A percentile compares a stretch with the other conserved stretches of the same genome.
Conservation (phyloP, 2,329 filamentous ascomycete genomes). For the Gaeumannomyces sp. region DNA sequence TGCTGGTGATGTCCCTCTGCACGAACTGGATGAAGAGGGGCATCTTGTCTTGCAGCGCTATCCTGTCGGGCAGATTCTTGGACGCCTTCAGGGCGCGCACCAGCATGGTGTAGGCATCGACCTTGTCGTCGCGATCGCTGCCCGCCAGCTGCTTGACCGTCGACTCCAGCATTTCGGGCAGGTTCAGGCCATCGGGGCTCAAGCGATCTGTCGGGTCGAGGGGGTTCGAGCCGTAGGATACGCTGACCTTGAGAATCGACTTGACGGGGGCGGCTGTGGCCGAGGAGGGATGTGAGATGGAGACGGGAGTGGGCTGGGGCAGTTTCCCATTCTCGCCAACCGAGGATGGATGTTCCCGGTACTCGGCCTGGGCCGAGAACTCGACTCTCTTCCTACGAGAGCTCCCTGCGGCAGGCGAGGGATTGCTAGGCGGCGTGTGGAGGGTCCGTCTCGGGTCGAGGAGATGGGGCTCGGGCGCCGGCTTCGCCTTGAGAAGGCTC, state of each 20-base stretch:
- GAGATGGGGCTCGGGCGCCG: constrained; percentile 25
- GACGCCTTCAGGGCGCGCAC: constrained; percentile 72
- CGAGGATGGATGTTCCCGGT: constrained; percentile 45
- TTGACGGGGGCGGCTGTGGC: constrained; percentile 42
- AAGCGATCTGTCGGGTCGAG: constrained; percentile 36
- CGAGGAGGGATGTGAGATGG: constrained; percentile 22
- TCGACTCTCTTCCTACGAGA: constrained; percentile 49
- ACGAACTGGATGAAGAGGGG: constrained; percentile 74
- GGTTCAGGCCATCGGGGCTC: constrained; percentile 44
- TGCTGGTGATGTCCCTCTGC: constrained; percentile 67
- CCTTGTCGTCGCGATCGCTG: constrained; percentile 61
- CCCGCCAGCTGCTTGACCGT: constrained; percentile 75
- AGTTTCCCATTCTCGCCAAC: constrained; percentile 30
- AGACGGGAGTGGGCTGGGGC: constrained; percentile 35
- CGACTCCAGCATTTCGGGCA: constrained; percentile 79
- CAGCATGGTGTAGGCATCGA: constrained; percentile 84
- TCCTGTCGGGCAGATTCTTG: constrained; percentile 70
- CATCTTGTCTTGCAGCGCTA: constrained; percentile 70
- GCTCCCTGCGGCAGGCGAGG: constrained; percentile 36
- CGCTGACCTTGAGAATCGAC: constrained; percentile 71
- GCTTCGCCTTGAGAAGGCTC: constrained; percentile 26
- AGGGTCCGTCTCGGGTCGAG: constrained; percentile 33
- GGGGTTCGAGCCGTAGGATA: constrained; percentile 35
- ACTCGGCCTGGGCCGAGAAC: constrained; percentile 51
- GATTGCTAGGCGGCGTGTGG: constrained; percentile 49